phyloP scores from a whole-genome alignment of 208 protist species.

The Crithidia fasciculata region DNA sequence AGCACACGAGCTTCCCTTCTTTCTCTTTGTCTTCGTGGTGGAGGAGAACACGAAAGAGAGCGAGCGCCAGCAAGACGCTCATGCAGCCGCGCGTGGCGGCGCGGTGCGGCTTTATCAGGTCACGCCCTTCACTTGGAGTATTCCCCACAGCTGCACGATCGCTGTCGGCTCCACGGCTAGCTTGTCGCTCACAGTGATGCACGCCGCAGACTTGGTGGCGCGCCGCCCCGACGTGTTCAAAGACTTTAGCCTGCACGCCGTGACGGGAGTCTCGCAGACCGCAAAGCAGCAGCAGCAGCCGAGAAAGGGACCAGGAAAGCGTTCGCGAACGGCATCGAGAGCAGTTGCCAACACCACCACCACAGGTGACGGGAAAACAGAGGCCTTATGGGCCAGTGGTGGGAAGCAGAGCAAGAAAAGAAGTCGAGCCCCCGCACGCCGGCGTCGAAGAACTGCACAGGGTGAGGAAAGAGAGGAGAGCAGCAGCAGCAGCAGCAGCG shows the following conservation, averaged over 20 bases:
- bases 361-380: neutral
- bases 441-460: neutral
- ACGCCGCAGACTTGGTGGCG: conserved; percentile 25
- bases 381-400: neutral
- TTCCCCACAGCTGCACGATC: conserved; percentile 6
- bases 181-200: conserved; percentile 17
- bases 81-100: neutral
- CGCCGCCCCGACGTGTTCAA: conserved; percentile 20
- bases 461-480: neutral
- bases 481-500: neutral
- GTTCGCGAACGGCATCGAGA: too few relatives aligned
- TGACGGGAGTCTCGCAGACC: neutral
- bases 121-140: conserved; percentile 27
- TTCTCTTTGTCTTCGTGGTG: conserved; percentile 31
- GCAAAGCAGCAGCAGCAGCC: neutral
- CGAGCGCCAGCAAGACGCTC: neutral
- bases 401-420: neutral
- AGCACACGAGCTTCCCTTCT: conserved; percentile 20
- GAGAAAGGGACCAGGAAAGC: too few relatives aligned
- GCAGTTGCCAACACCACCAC: neutral
- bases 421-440: neutral
- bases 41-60: neutral
- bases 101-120: conserved; percentile 22
- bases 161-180: neutral
- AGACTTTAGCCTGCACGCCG: conserved; percentile 6